These are phyloP conservation scores for Sporothrix schenckii DNA, from an alignment of 2,329 filamentous ascomycete species.

Conservation along the genomic window DNA sequence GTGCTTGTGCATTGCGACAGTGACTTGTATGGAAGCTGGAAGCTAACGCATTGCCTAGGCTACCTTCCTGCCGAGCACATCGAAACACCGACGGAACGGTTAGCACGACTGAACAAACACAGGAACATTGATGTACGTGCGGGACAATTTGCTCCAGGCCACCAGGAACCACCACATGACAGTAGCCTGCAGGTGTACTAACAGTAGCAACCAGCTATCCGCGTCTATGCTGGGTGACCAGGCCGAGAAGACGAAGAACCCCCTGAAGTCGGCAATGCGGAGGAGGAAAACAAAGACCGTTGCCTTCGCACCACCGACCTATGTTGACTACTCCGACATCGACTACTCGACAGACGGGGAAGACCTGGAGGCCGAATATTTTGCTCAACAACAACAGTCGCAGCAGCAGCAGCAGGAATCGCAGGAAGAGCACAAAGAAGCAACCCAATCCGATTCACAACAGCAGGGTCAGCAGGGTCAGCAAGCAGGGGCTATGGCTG, in stretches of 20 bases:
- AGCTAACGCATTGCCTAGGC: conserved; percentile 56
- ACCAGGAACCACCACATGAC: too few species aligned
- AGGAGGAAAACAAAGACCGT: conserved; percentile 83
- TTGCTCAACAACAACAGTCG: conserved; percentile 41
- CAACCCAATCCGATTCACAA: conserved; percentile 40
- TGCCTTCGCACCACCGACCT: conserved; percentile 80
- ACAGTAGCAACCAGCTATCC: conserved; percentile 52
- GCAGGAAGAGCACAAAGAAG: conserved; percentile 43
- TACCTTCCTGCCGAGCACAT: conserved; percentile 98
- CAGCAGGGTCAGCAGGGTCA: conserved; percentile 38
- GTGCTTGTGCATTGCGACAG: not conserved
- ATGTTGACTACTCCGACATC: conserved; percentile 83
- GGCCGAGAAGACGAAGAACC: conserved; percentile 77
- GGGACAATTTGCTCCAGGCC: not conserved
- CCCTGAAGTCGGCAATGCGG: conserved; percentile 81
- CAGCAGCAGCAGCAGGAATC: conserved; percentile 38
- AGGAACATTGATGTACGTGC: conserved; percentile 87
- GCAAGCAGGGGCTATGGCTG: conserved; percentile 13
- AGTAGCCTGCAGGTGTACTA: not conserved
- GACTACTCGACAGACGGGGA: conserved; percentile 83
- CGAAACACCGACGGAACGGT: conserved; percentile 91
- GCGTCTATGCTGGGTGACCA: conserved; percentile 66
- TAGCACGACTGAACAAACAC: conserved; percentile 95
- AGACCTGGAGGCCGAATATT: conserved; percentile 49
- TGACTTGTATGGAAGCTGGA: conserved; percentile 20